Conservation (phyloP, 495 filamentous ascomycete genomes). For the Tuber indicum region DNA sequence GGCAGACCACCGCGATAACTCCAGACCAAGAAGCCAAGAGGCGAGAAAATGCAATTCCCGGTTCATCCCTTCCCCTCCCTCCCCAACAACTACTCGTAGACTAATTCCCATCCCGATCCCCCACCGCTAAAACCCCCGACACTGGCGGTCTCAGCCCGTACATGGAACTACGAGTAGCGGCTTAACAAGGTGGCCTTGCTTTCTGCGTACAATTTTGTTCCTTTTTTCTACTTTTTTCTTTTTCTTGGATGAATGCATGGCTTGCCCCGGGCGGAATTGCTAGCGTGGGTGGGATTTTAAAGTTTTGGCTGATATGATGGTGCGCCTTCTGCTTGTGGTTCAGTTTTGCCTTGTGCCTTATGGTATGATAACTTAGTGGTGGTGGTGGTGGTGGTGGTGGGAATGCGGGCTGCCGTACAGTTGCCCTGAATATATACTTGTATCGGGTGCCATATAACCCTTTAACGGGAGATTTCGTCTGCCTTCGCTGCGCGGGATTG, state of each 20-base stretch:
- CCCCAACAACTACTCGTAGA: neutral
- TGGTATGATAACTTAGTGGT: no score
- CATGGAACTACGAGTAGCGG: neutral
- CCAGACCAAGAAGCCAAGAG: neutral
- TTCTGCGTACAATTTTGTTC: neutral
- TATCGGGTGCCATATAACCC: neutral
- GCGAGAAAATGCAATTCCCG: neutral
- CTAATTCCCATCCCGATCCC: neutral
- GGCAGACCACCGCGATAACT: neutral
- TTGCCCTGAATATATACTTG: neutral
- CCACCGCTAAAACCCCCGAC: neutral
- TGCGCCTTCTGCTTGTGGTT: neutral
- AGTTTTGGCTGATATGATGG: neutral
- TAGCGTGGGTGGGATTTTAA: neutral
- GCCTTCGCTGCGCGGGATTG: neutral
- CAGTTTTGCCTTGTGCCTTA: neutral
- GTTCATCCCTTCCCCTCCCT: neutral
- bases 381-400: neutral
- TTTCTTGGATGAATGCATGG: neutral
- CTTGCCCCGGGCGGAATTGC: neutral
- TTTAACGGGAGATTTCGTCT: neutral
- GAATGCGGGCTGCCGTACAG: neutral
- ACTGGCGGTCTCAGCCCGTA: neutral
- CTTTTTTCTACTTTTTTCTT: neutral
- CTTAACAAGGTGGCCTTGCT: neutral